These are phyloP conservation scores for Penicillium corylophilum DNA, from an alignment of 2,329 filamentous ascomycete species.

Conservation along the genomic window DNA sequence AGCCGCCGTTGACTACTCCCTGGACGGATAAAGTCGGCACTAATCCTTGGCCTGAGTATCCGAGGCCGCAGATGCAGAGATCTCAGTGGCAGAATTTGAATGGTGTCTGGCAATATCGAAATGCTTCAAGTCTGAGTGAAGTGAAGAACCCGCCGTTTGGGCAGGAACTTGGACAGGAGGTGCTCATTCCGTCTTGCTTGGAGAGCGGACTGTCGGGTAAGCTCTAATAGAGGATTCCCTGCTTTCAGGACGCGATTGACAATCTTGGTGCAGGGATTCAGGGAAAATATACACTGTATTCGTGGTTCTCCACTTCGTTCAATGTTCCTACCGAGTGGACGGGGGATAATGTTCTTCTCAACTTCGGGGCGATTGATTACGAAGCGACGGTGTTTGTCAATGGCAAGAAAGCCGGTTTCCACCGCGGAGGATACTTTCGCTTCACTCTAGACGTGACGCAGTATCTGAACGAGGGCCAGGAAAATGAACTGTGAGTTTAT, in stretches of 20 bases:
- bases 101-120: conserved; percentile 49
- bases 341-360: conserved; percentile 44
- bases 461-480: conserved; percentile 39
- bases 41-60: conserved; percentile 52
- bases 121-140: conserved; percentile 40
- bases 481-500: conserved; percentile 55
- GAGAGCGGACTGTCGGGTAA: conserved; percentile 54
- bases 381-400: conserved; percentile 59
- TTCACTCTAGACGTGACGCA: conserved; percentile 62
- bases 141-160: conserved; percentile 47
- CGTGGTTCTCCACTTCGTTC: conserved; percentile 53
- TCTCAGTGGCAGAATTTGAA: conserved; percentile 53
- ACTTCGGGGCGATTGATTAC: conserved; percentile 55
- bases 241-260: conserved; percentile 1
- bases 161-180: conserved; percentile 43
- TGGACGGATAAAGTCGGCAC: conserved; percentile 51
- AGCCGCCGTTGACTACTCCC: conserved; percentile 43
- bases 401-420: conserved; percentile 50
- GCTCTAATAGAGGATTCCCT: not conserved
- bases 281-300: conserved; percentile 38
- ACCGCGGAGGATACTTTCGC: conserved; percentile 62
- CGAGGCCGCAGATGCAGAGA: conserved; percentile 47
- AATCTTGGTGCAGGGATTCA: conserved; percentile 35
- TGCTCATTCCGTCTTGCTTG: conserved; percentile 55
- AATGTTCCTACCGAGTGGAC: conserved; percentile 47